Evolutionary conservation across 331 rosid species (phyloP).

Genomic region (Cydonia oblonga): DNA sequence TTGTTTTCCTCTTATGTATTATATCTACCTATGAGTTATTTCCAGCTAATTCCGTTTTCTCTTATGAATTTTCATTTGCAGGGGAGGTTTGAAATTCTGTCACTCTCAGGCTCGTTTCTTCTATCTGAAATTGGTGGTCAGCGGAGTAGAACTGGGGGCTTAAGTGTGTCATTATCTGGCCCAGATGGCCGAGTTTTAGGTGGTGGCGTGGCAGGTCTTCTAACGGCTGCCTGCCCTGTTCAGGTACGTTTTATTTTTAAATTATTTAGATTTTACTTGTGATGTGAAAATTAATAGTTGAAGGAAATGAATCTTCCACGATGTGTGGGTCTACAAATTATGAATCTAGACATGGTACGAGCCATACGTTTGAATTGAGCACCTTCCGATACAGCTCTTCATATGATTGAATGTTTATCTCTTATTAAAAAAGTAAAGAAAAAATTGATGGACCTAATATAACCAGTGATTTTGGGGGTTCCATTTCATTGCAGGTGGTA

Average conservation of each 20-base stretch:
- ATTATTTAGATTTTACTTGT: not conserved
- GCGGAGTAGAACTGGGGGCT: constrained; percentile 36
- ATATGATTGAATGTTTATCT: not conserved
- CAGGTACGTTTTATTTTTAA: constrained; percentile 34
- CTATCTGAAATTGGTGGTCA: constrained; percentile 28
- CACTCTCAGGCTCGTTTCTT: constrained; percentile 52
- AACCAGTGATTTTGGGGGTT: not conserved
- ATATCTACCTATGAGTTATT: not conserved
- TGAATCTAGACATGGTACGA: not conserved
- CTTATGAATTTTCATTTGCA: constrained; percentile 18
- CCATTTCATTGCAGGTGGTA: constrained; percentile 35
- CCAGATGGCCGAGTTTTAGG: constrained; percentile 64
- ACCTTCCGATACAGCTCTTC: not conserved
- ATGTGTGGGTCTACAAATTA: not conserved
- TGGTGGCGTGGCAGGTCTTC: constrained; percentile 52
- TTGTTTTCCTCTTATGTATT: not conserved
- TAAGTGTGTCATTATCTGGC: constrained; percentile 52
- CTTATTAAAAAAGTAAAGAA: too few relatives aligned
- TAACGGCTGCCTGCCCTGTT: constrained; percentile 67
- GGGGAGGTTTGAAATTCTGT: constrained; percentile 68
- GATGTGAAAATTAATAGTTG: not conserved
- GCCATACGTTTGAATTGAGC: not conserved
- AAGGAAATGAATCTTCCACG: not conserved
- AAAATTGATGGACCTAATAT: not conserved
- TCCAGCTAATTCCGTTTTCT: not conserved